A percentile compares a stretch with the other conserved stretches of the same genome.
These are phyloP conservation scores for Neodidymelliopsis sp. DNA, from an alignment of 2,329 filamentous ascomycete species.

Conservation along the genomic window DNA sequence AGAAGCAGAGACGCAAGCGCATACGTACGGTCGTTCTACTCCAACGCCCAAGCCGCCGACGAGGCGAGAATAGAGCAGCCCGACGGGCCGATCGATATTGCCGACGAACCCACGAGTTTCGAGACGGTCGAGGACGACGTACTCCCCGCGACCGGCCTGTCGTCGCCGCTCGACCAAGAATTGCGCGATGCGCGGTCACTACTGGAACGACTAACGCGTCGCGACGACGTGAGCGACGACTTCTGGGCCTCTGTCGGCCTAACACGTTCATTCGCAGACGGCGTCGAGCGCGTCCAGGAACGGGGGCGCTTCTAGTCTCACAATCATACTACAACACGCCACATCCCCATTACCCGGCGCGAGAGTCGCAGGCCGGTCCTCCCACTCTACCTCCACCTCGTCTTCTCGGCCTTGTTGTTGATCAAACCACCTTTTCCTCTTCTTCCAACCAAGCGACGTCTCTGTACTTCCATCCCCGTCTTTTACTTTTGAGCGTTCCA, in stretches of 20 bases:
- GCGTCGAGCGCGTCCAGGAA: constrained; percentile 45
- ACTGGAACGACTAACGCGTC: constrained; percentile 71
- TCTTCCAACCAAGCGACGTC: no score
- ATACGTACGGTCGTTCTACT: constrained; percentile 42
- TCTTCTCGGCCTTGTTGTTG: no score
- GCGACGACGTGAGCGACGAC: constrained; percentile 80
- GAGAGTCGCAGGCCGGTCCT: no score
- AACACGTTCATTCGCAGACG: constrained; percentile 43
- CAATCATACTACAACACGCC: no score
- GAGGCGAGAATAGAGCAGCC: no score
- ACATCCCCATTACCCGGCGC: no score
- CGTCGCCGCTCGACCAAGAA: constrained; percentile 45
- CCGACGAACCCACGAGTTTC: constrained; percentile 5
- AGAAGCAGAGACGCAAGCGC: constrained; percentile 36
- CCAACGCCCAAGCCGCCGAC: no score
- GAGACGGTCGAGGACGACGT: constrained; percentile 30
- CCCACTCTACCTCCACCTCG: no score
- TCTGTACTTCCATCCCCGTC: no score
- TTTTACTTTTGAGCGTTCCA: no score
- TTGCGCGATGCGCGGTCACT: constrained; percentile 75
- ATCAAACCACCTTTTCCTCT: no score
- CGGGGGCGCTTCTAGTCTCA: constrained; percentile 40
- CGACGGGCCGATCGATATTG: constrained; percentile 22
- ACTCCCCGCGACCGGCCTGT: constrained; percentile 12
- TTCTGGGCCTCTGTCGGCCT: constrained; percentile 70